These are phyloP conservation scores for Trichoderma atroviride DNA, from an alignment of 2,329 filamentous ascomycete genomes.

Conservation along the genomic window DNA sequence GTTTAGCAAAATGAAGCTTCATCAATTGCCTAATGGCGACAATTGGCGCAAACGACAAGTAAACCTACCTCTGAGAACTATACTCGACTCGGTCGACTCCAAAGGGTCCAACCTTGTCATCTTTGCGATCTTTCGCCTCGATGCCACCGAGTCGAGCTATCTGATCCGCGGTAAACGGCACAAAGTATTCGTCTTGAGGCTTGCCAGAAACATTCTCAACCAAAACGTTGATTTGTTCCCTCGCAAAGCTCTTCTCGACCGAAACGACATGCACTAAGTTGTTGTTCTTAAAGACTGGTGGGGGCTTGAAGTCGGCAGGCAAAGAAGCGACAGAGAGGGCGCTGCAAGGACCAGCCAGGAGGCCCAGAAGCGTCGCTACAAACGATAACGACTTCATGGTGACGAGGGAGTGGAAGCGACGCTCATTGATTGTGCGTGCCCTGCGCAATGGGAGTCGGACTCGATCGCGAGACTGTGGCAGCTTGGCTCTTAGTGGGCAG, in stretches of 20 bases:
- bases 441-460: constrained; percentile 28
- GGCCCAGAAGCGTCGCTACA: constrained; percentile 61
- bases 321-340: constrained; percentile 60
- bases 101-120: constrained; percentile 68
- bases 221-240: constrained; percentile 91
- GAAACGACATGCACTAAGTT: constrained; percentile 91
- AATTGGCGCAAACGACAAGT: neutral
- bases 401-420: constrained; percentile 33
- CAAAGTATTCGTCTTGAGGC: constrained; percentile 85
- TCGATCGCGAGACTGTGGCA: constrained; percentile 27
- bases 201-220: constrained; percentile 82
- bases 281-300: constrained; percentile 89
- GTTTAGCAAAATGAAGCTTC: neutral
- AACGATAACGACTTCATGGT: constrained; percentile 50
- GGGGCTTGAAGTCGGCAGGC: constrained; percentile 74
- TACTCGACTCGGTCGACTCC: constrained; percentile 68
- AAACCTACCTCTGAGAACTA: constrained; percentile 58
- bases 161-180: constrained; percentile 79
- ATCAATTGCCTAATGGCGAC: neutral
- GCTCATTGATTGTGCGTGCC: constrained; percentile 42
- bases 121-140: constrained; percentile 92
- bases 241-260: constrained; percentile 87
- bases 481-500: constrained; percentile 29
- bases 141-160: constrained; percentile 79
- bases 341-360: constrained; percentile 51